Evolutionary conservation across 2,329 filamentous ascomycete genomes (phyloP), one percentile per base, ranked within the genome.

Genomic region (Cryphonectria nitschkei): DNA sequence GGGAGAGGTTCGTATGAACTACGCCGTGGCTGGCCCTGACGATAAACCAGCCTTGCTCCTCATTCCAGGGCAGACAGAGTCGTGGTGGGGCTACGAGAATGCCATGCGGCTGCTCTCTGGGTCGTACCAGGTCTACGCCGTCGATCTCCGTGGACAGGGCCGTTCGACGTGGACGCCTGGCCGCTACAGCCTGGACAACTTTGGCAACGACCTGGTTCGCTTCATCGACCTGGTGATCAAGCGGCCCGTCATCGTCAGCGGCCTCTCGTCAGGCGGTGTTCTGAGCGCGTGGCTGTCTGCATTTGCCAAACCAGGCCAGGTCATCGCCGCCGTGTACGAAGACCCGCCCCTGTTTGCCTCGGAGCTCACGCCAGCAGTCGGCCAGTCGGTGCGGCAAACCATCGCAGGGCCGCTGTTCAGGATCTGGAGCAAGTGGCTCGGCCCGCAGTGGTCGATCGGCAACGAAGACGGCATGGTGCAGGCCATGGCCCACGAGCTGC

Each of bases 1-100:
- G 14, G 73, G 73, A 43, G 73, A 74, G 37, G 22, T 74, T 8
- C 73, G 70, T 14, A 73, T 74, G 72, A 74, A 74, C 68, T 74
- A 73, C 62, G 73, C 72, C n/a, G 67, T 68, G 8, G 69, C 68
- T 2, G 73, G 73, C 1, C 61, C 67, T 1, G 41, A 60, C 14
- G 60, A 65, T 16, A 60, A 63, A 13, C 73, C 73, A 11, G 72
- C 73, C 8, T 39, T 74, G 39, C 70, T 74, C 19, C 68, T 74
- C 5, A 73, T 74, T 29, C 73, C 73, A 2, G 72, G 68, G 0
- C 73, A 74, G 62, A 71, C 68, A 0, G 72, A 74, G 43, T 73
- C 72, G 4, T 74, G 73, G 73, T 74, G 73, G 73, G 65, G 70
- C 3, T 74, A 74, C 43, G 72, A 73, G 39, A 52, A 50, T 1